Base-by-base conservation (phyloP, 2,329 filamentous ascomycete species). In the Apiospora saccharicola region DNA sequence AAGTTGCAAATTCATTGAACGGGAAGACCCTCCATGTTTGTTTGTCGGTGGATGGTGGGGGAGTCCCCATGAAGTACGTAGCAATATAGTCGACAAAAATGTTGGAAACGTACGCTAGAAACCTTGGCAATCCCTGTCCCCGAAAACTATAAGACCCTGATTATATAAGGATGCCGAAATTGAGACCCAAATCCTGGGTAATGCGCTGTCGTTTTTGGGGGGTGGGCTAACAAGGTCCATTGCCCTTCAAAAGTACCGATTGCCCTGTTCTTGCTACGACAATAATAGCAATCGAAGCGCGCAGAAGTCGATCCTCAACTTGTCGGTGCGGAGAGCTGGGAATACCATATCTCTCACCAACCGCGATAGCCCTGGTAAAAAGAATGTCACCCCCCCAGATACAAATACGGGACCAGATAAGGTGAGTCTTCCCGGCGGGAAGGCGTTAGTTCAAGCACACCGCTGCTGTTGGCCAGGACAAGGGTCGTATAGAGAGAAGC, bases 91-190 rank as follows among this genome's bases (percentile, higher is more conserved):
- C 30, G 34, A 41, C 22, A 64, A 41, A 41, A 64, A 64, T 41
- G 34, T 64, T 64, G 57, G 57, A 64, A 64, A 64, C 34, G 19
- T 41, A 13, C 22, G 34, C 34, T 22, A 30, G n/a, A 64, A 51
- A 64, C 34, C 57, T 64, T 64, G 57, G 57, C 57, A 64, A 64
- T 64, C 57, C 57, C 34, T 64, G 57, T 41, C 19, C 34, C 34
- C 8, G 57, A 12, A 37, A 13, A 22, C 30, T 64, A 64, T 64
- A 64, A 41, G 34, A 37, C 57, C 19, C 34, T 64, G 57, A 64
- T 64, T 64, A 64, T 64, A 64, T 64, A 64, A 37, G 57, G 30
- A 41, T 64, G 10, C 57, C 57, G 57, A 41, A 64, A 64, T 64
- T 64, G 34, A 41, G 57, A 41, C 3, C 57, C 57, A n/a, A 41